These are phyloP conservation scores for Saturnispora halmiae DNA, from an alignment of 805 yeast genomes.

Conservation along the genomic window DNA sequence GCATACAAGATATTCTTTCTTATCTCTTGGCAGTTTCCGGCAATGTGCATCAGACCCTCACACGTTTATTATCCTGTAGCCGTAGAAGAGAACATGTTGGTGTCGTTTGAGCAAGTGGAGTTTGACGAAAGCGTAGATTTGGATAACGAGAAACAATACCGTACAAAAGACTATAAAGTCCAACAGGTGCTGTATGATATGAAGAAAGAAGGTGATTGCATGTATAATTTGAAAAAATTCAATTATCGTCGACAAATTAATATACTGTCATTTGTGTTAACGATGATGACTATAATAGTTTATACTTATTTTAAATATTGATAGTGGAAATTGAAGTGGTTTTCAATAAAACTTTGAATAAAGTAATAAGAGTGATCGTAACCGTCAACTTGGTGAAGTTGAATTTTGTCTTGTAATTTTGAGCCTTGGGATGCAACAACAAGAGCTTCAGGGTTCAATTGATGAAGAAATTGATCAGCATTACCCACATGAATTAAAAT, in stretches of 20 bases:
- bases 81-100: neutral
- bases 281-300: neutral
- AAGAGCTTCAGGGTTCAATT: conserved; percentile 69
- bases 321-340: conserved; percentile 84
- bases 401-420: conserved; percentile 50
- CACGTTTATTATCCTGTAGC: conserved; percentile 6
- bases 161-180: conserved; percentile 26
- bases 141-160: conserved; percentile 26
- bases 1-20: too few relatives aligned
- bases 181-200: too few relatives aligned
- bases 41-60: conserved; percentile 6
- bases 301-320: conserved; percentile 29
- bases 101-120: conserved; percentile 20
- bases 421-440: conserved; percentile 50
- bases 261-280: neutral
- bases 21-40: too few relatives aligned
- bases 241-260: neutral
- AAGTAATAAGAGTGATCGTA: conserved; percentile 91
- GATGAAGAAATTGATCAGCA: conserved; percentile 58
- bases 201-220: too few relatives aligned
- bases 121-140: conserved; percentile 26
- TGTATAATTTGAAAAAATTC: too few relatives aligned
- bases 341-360: conserved; percentile 66
- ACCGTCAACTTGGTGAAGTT: conserved; percentile 59
- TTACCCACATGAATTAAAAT: conserved; percentile 81